A percentile compares a stretch with the other conserved stretches of the same genome.
Evolutionary conservation across 2,329 filamentous ascomycete genomes (phyloP).

Genomic region (Claviceps quebecensis): DNA sequence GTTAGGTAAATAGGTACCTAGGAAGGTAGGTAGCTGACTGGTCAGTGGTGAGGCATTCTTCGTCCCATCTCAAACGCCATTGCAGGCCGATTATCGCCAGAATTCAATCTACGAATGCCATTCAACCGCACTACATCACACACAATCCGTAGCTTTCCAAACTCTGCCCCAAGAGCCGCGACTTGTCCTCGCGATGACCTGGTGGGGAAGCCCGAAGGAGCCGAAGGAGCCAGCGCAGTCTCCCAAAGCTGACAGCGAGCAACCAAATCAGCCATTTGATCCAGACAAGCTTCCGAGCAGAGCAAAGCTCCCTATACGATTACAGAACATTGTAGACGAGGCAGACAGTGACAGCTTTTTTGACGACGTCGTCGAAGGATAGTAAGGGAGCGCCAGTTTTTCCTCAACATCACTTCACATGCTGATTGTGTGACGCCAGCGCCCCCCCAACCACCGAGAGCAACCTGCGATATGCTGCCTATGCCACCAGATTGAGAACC

Average conservation of each 20-base stretch:
- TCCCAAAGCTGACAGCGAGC: constrained; percentile 5
- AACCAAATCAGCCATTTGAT: constrained; percentile 22
- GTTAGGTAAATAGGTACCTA: no score
- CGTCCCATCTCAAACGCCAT: no score
- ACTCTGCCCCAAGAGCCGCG: not conserved
- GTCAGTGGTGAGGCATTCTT: no score
- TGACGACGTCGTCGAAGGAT: constrained; percentile 64
- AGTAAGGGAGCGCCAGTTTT: constrained; percentile 38
- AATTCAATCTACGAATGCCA: not conserved
- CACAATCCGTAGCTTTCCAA: not conserved
- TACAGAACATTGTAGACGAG: constrained; percentile 45
- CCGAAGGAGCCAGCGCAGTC: constrained; percentile 15
- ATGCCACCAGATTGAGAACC: constrained; percentile 71
- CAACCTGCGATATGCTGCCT: constrained; percentile 80
- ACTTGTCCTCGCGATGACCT: constrained; percentile 19
- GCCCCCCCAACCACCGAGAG: constrained; percentile 67
- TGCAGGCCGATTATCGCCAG: no score
- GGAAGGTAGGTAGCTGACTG: no score
- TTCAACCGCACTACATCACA: not conserved
- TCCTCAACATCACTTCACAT: not conserved
- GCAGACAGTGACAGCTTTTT: constrained; percentile 54
- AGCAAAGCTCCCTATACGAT: constrained; percentile 37
- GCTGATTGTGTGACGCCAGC: constrained; percentile 13
- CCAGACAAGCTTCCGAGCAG: constrained; percentile 32
- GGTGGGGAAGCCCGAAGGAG: constrained; percentile 28